These are phyloP conservation scores for Aspergillus egyptiacus DNA, from an alignment of 495 filamentous ascomycete genomes.

Conservation along the genomic window DNA sequence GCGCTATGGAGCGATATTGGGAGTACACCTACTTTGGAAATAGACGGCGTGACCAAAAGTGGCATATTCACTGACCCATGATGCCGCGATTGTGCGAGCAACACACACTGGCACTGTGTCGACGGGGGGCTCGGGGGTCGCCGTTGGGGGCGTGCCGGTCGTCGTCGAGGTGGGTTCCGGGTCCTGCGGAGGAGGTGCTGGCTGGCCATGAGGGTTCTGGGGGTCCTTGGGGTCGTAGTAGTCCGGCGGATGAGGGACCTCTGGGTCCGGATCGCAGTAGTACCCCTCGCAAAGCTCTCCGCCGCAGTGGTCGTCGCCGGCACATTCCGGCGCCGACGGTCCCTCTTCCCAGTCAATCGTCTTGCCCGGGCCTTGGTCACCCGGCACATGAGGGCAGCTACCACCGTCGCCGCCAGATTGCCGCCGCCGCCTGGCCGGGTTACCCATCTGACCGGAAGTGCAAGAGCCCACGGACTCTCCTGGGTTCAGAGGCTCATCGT, in stretches of 20 bases:
- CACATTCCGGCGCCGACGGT: not conserved
- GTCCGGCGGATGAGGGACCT: not conserved
- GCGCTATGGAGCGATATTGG: not conserved
- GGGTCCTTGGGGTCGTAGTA: not conserved
- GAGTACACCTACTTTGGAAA: not conserved
- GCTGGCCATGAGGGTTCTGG: not conserved
- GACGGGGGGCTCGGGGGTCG: not conserved
- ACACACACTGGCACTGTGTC: not conserved
- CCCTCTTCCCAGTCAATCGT: not conserved
- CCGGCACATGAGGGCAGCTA: not conserved
- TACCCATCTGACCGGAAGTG: not conserved
- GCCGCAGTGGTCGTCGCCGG: not conserved
- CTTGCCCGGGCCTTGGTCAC: not conserved
- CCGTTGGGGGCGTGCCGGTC: no score
- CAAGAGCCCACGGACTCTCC: not conserved
- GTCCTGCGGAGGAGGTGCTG: not conserved
- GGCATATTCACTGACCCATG: no score
- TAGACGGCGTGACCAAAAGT: no score
- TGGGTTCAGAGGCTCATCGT: not conserved
- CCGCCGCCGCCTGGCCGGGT: not conserved
- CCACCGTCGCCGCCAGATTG: not conserved
- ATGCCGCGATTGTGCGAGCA: not conserved
- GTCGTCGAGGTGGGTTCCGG: no score
- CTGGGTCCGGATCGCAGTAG: not conserved
- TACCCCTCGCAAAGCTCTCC: not conserved